phyloP scores from a whole-genome alignment of 2,329 filamentous ascomycete genomes.

The Penicillium occitanis region DNA sequence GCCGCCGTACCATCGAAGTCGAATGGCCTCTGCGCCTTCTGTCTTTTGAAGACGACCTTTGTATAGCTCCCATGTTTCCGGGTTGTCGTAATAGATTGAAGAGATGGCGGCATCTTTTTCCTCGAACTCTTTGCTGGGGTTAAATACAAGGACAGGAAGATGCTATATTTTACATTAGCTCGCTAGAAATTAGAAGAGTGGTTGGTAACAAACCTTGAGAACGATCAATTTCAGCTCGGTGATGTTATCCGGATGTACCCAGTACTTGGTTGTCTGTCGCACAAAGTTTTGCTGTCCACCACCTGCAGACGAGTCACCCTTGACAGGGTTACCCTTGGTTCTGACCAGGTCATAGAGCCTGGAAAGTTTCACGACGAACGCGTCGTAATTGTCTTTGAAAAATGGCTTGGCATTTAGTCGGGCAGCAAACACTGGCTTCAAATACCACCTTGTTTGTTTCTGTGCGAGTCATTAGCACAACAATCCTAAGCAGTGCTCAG shows the following conservation, averaged over 20 bases:
- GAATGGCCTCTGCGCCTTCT: slow-evolving; percentile 94
- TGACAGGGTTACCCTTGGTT: slow-evolving; percentile 86
- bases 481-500: background rate
- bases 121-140: slow-evolving; percentile 94
- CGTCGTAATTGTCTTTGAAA: slow-evolving; percentile 98
- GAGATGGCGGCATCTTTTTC: slow-evolving; percentile 89
- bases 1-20: slow-evolving; percentile 93
- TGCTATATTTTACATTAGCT: slow-evolving; percentile 53
- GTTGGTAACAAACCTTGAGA: slow-evolving; percentile 61
- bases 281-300: slow-evolving; percentile 94
- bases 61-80: slow-evolving; percentile 90
- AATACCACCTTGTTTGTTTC: slow-evolving; percentile 93
- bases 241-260: slow-evolving; percentile 98
- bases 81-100: slow-evolving; percentile 97
- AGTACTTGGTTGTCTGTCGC: slow-evolving; percentile 97
- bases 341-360: slow-evolving; percentile 93
- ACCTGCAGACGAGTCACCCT: slow-evolving; percentile 87
- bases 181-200: no score
- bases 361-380: slow-evolving; percentile 89
- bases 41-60: slow-evolving; percentile 94
- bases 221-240: slow-evolving; percentile 98
- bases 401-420: slow-evolving; percentile 95
- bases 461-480: slow-evolving; percentile 69
- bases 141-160: slow-evolving; percentile 94
- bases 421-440: slow-evolving; percentile 93